A percentile compares a stretch with the other conserved stretches of the same genome.
These are phyloP conservation scores for Amanita thiersii DNA, from an alignment of 768 basidiomycete genomes.

Conservation along the genomic window DNA sequence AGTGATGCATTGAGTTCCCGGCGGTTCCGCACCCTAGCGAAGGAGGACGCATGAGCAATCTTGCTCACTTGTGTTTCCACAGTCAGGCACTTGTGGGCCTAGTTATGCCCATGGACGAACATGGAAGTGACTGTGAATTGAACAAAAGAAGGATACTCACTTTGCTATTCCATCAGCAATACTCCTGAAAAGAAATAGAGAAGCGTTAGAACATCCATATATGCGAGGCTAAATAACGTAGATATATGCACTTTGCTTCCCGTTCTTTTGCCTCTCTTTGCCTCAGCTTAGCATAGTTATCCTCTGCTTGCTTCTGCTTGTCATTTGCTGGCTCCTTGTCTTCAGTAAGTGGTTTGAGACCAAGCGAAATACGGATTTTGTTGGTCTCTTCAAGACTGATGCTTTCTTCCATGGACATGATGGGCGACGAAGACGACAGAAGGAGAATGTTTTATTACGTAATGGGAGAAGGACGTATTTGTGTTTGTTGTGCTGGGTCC, in stretches of 20 bases:
- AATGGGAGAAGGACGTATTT: slow-evolving; percentile 11
- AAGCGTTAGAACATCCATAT: slow-evolving; percentile 16
- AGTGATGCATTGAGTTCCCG: slow-evolving; percentile 88
- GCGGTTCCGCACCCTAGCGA: slow-evolving; percentile 82
- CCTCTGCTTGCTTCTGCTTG: slow-evolving; percentile 78
- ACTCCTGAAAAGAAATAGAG: slow-evolving; percentile 37
- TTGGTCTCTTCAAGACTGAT: slow-evolving; percentile 93
- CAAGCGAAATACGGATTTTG: slow-evolving; percentile 89
- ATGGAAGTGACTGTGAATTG: slow-evolving; percentile 38
- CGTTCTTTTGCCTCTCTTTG: slow-evolving; percentile 63
- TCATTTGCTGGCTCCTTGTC: slow-evolving; percentile 63
- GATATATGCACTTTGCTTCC: slow-evolving; percentile 61
- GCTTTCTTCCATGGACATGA: slow-evolving; percentile 74
- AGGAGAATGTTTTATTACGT: slow-evolving; percentile 15
- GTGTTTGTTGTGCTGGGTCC: slow-evolving; percentile 1
- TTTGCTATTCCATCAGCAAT: slow-evolving; percentile 75
- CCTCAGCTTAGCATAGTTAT: slow-evolving; percentile 72
- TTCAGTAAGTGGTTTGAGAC: slow-evolving; percentile 89
- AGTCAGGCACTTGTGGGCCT: slow-evolving; percentile 23
- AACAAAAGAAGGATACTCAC: slow-evolving; percentile 49
- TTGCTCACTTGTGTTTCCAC: slow-evolving; percentile 17
- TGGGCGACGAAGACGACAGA: slow-evolving; percentile 13
- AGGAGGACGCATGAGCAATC: slow-evolving; percentile 39
- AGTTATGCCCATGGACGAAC: slow-evolving; percentile 29
- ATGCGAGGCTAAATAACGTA: slow-evolving; percentile 14